These are phyloP conservation scores for Hypseocharis bilobata DNA, from an alignment of 441 rosid species.

Conservation along the genomic window DNA sequence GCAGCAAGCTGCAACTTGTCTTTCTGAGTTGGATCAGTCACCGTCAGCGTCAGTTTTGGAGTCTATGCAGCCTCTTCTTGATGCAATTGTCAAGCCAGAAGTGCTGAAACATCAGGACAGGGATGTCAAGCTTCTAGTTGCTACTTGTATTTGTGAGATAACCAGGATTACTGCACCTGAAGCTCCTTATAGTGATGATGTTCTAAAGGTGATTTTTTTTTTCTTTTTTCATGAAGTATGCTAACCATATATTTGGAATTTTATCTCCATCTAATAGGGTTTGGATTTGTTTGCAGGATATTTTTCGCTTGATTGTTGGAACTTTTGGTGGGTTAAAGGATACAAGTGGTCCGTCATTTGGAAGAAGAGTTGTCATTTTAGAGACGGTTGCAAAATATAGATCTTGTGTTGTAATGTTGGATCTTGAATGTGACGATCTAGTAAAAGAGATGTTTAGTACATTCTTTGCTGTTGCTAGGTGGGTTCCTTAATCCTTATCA, in stretches of 20 bases:
- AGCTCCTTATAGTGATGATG: conserved; percentile 84
- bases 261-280: background rate
- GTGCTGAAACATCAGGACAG: conserved; percentile 87
- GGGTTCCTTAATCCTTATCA: conserved; percentile 35
- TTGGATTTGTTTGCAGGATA: conserved; percentile 40
- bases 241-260: background rate
- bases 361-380: conserved; percentile 59
- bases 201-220: conserved; percentile 60
- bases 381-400: conserved; percentile 71
- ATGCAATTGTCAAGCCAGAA: conserved; percentile 75
- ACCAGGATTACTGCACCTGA: conserved; percentile 99
- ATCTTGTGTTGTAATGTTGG: conserved; percentile 79
- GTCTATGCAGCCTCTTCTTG: conserved; percentile 74
- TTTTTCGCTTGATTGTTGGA: conserved; percentile 58
- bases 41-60: conserved; percentile 58
- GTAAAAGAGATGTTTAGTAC: conserved; percentile 67
- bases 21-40: conserved; percentile 80
- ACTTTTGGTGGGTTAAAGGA: conserved; percentile 58
- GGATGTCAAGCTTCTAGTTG: conserved; percentile 93
- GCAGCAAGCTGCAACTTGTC: conserved; percentile 89
- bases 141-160: conserved; percentile 91
- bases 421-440: conserved; percentile 68
- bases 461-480: conserved; percentile 90
- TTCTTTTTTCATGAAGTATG: background rate
- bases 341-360: conserved; percentile 60